Evolutionary conservation across 805 yeast genomes (phyloP).

Genomic region (Saturnispora sekii): DNA sequence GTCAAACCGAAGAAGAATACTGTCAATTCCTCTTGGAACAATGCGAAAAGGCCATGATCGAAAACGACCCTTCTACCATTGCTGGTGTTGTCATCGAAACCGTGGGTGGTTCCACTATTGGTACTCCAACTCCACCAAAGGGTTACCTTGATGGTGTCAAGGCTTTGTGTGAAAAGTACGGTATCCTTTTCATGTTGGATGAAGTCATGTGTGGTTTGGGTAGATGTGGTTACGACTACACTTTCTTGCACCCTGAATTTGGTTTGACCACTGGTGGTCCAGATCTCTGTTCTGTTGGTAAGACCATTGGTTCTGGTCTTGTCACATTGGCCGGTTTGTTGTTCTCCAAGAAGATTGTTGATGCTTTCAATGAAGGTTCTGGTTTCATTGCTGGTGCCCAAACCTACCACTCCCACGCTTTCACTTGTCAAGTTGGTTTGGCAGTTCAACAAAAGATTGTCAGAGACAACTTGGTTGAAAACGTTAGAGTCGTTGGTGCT

Average conservation of each 20-base stretch:
- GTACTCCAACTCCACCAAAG: constrained; percentile 35
- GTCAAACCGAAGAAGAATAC: constrained; percentile 30
- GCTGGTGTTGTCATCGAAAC: constrained; percentile 37
- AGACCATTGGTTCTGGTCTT: constrained; percentile 41
- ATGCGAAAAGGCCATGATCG: constrained; percentile 32
- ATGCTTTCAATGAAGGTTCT: constrained; percentile 30
- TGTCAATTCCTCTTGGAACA: constrained; percentile 28
- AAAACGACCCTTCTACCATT: constrained; percentile 35
- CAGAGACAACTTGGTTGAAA: constrained; percentile 27
- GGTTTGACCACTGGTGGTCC: constrained; percentile 33
- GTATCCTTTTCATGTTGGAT: constrained; percentile 38
- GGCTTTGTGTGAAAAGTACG: constrained; percentile 42
- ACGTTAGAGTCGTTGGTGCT: constrained; percentile 35
- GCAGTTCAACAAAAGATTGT: constrained; percentile 37
- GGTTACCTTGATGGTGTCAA: constrained; percentile 39
- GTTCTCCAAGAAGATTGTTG: constrained; percentile 30
- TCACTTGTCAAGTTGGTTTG: constrained; percentile 36
- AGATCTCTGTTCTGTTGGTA: constrained; percentile 40
- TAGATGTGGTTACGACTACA: constrained; percentile 39
- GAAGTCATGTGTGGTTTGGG: constrained; percentile 55
- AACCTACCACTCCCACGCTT: constrained; percentile 39
- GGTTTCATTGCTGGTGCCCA: constrained; percentile 37
- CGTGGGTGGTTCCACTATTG: constrained; percentile 38
- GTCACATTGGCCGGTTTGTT: constrained; percentile 40
- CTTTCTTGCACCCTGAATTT: constrained; percentile 25